Evolutionary conservation across 2,329 filamentous ascomycete species (phyloP), one percentile per base, ranked within the genome.

Genomic region (Aspergillus uvarum): DNA sequence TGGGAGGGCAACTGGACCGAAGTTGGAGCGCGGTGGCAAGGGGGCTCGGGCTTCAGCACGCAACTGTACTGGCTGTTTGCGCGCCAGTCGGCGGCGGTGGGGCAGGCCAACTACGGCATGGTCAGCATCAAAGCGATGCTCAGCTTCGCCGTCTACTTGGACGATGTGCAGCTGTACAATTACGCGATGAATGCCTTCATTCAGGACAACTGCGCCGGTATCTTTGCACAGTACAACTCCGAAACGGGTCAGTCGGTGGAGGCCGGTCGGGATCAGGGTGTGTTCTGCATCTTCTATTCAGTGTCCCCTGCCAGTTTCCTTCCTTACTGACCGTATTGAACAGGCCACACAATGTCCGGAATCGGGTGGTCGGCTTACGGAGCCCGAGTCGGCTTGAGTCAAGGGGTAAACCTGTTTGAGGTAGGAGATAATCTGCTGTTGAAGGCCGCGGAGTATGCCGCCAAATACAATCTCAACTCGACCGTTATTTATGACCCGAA

Each of bases 71-170:
- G 76, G 75, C 67, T 79, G 0, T 77, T 80, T 57, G 71, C 74
- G 3, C 65, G 73, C 0, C 77, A 79, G 63, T 72, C 69, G 0
- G 70, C 75, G 26, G 71, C 73, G 5, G 71, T 78, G 54, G 76
- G 78, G 0, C 77, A 80, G 56, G 78, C 76, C 1, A 79, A 79
- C 61, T 80, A 80, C 57, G 77, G 77, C 2, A 74, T 80, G 67
- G 72, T 68, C 4, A 76, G 72, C 52, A 78, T 79, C 55, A 76
- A 76, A 56, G 72, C 74, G 1, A 62, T 79, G 3, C 61, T 79
- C 7, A 69, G 63, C 10, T 80, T 78, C 57, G 75, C 76, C 0
- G 76, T 79, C 1, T 80, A 77, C 32, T 63, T 79, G 4, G 77
- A 79, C 42, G 77, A 79, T 54, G 70, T 79, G 1, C 63, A 69